These are phyloP conservation scores for Cryptococcus sp. DNA, from an alignment of 1,284 basidiomycete genomes.

Conservation along the genomic window DNA sequence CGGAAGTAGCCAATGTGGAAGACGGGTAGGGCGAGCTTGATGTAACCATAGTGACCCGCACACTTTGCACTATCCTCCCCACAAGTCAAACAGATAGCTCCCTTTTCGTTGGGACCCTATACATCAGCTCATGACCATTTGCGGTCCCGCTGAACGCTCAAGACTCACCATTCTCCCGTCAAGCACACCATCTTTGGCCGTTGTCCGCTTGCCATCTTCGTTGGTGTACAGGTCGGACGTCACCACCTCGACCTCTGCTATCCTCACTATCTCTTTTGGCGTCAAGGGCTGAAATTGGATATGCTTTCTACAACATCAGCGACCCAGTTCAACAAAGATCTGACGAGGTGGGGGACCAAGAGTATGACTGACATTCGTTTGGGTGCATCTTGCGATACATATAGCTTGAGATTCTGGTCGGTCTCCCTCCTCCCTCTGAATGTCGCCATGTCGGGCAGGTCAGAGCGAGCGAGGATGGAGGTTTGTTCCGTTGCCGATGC, in stretches of 20 bases:
- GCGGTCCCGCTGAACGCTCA: neutral
- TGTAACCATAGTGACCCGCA: slow-evolving; percentile 96
- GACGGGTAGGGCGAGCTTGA: slow-evolving; percentile 91
- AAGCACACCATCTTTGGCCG: slow-evolving; percentile 84
- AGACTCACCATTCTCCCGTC: slow-evolving; percentile 70
- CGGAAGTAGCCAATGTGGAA: slow-evolving; percentile 99
- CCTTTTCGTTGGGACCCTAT: slow-evolving; percentile 93
- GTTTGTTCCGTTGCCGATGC: no score
- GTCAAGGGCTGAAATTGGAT: slow-evolving; percentile 89
- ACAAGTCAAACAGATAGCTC: slow-evolving; percentile 88
- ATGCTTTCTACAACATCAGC: slow-evolving; percentile 61
- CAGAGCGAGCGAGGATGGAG: no score
- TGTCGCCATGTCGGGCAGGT: slow-evolving; percentile 1
- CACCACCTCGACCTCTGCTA: slow-evolving; percentile 91
- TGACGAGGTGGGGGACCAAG: neutral
- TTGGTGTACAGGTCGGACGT: slow-evolving; percentile 77
- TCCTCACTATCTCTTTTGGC: slow-evolving; percentile 85
- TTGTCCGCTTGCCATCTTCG: slow-evolving; percentile 51
- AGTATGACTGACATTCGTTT: slow-evolving; percentile 72
- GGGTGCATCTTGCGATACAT: slow-evolving; percentile 78
- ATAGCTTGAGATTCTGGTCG: slow-evolving; percentile 58
- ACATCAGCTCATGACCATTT: slow-evolving; percentile 8
- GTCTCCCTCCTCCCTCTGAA: neutral
- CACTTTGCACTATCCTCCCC: slow-evolving; percentile 88
- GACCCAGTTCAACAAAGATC: neutral